phyloP scores from a whole-genome alignment of 306 rosid species.

The Adenanthera pavonina region DNA sequence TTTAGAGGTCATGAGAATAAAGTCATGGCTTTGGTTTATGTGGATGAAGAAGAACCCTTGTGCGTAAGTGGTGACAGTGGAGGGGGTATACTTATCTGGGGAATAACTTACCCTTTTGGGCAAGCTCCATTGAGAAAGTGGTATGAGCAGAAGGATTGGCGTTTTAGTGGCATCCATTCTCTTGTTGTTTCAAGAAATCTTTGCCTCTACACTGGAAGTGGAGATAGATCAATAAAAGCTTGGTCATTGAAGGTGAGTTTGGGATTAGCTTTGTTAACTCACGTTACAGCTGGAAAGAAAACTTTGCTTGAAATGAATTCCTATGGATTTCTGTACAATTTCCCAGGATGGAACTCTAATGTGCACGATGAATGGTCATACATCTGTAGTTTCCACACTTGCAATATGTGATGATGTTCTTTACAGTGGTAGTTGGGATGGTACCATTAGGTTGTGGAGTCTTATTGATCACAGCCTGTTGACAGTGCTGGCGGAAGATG shows the following conservation, averaged over 20 bases:
- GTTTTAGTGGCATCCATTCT: constrained; percentile 90
- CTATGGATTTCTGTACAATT: constrained; percentile 37
- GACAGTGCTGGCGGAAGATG: constrained; percentile 76
- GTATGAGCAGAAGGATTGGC: constrained; percentile 92
- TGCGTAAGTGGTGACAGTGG: constrained; percentile 90
- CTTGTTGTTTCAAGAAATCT: constrained; percentile 60
- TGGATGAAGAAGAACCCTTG: constrained; percentile 72
- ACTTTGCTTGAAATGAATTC: constrained; percentile 28
- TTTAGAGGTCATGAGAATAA: constrained; percentile 87
- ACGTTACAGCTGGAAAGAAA: constrained; percentile 19
- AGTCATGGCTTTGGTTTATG: constrained; percentile 75
- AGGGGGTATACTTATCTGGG: constrained; percentile 85
- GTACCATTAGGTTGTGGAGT: constrained; percentile 91
- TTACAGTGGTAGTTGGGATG: constrained; percentile 99
- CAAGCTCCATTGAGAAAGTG: constrained; percentile 77
- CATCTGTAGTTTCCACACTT: constrained; percentile 84
- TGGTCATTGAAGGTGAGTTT: constrained; percentile 76
- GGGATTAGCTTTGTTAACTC: constrained; percentile 25
- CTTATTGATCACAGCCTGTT: constrained; percentile 79
- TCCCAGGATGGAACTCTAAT: constrained; percentile 72
- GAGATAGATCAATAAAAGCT: constrained; percentile 86
- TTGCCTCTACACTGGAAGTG: constrained; percentile 80
- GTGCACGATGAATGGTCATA: constrained; percentile 85
- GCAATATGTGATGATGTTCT: constrained; percentile 71
- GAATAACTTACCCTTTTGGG: constrained; percentile 55